Evolutionary conservation across 495 filamentous ascomycete genomes (phyloP).

Genomic region (Trichocladium antarcticum): DNA sequence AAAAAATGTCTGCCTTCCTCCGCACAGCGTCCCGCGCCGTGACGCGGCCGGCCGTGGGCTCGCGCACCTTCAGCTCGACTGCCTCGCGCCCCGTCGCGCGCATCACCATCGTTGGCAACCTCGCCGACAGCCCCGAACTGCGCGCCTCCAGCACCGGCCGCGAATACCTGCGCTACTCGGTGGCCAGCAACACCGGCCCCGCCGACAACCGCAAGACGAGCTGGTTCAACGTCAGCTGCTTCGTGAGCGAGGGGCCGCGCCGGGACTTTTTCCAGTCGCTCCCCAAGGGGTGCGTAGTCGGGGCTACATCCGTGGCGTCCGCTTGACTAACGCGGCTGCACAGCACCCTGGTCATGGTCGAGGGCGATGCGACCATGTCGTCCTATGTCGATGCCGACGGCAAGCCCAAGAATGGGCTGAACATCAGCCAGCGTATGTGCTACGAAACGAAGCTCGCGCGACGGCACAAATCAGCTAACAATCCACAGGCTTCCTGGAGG

Average conservation of each 20-base stretch:
- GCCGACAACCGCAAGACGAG: conserved; percentile 54
- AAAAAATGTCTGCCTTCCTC: conserved; percentile 35
- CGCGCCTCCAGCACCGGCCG: conserved; percentile 50
- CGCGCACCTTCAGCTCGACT: conserved; percentile 45
- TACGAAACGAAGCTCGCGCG: neutral
- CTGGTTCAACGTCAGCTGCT: conserved; percentile 65
- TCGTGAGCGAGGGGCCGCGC: conserved; percentile 46
- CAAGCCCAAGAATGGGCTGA: conserved; percentile 44
- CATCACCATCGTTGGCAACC: conserved; percentile 65
- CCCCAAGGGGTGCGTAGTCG: conserved; percentile 61
- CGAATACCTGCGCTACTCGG: conserved; percentile 55
- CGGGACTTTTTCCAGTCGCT: conserved; percentile 55
- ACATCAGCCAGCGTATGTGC: conserved; percentile 61
- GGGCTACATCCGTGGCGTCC: no score
- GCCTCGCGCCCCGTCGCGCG: conserved; percentile 47
- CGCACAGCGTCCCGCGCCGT: conserved; percentile 29
- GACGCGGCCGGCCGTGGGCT: conserved; percentile 23
- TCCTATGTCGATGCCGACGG: conserved; percentile 54
- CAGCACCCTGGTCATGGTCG: conserved; percentile 59
- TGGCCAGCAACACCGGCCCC: conserved; percentile 49
- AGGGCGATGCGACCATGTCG: conserved; percentile 57
- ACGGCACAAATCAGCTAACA: conserved; percentile 2
- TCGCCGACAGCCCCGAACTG: conserved; percentile 60
- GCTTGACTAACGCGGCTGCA: neutral
- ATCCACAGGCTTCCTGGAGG: conserved; percentile 46